Evolutionary conservation across 192 early-diverging fungal species (phyloP), one percentile per base, ranked within the genome.

Genomic region (Backusella circina): DNA sequence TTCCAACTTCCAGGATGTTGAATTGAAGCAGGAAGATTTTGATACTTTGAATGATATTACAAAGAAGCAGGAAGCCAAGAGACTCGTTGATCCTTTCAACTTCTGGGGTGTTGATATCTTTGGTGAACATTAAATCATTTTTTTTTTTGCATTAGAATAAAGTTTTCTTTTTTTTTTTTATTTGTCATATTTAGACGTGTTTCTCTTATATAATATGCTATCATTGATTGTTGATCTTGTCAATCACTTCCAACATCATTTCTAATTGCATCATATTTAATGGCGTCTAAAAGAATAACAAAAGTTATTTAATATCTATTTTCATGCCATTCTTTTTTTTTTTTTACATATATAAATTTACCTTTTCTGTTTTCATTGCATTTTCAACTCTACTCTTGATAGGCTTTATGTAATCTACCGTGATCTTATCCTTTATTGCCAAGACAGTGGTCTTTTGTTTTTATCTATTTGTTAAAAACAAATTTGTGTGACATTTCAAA

Each of bases 51-150:
- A 74, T 15, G 16, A 65, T 1, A 65, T 74, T 21, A 26, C 39
- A 8, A 64, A 70, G 38, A n/a, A 35, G 12, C 18, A 41, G 3
- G 3, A 65, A 31, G 12, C 26, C 1, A 38, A 31, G 16, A 61
- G 73, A 41, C 26, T 66, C 8, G 57, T 65, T 57, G 73, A 74
- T 12, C 73, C 73, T 41, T 32, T 31, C 12, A 41, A 47, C 18
- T 66, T 74, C 38, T 74, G 73, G 73, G 64, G 64, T 32, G 36
- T 74, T 47, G 64, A 74, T 32, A 15, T 44, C 36, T 74, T 74
- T 66, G 69, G 41, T 41, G 69, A 70, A 47, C 30, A 70, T 5
- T 44, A 68, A 33, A 68, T 26, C 1, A 28, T 61, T 51, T n/a
- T n/a, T n/a, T n/a, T n/a, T n/a, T n/a, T 61, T 61, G 21, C 54